Evolutionary conservation across 495 filamentous ascomycete species (phyloP).

Genomic region (Stereocaulon alpinum): DNA sequence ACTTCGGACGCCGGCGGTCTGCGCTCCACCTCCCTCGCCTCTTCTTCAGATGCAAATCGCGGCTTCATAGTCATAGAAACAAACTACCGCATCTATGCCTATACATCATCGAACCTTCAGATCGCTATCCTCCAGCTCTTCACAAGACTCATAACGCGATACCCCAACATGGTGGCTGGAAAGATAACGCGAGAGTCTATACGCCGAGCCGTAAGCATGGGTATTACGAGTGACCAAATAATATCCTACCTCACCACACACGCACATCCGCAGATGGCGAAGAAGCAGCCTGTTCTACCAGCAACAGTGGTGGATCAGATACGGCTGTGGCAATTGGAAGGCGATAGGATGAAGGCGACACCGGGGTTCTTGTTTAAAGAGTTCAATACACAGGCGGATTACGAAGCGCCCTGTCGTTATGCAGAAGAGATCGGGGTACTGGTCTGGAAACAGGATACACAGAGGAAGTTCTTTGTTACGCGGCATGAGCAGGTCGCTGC

Average conservation of each 20-base stretch:
- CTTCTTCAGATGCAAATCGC: slow-evolving; percentile 32
- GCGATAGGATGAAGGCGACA: slow-evolving; percentile 77
- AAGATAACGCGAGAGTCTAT: slow-evolving; percentile 80
- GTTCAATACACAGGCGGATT: slow-evolving; percentile 66
- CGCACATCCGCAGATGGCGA: slow-evolving; percentile 85
- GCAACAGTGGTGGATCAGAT: slow-evolving; percentile 98
- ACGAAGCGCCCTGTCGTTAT: slow-evolving; percentile 61
- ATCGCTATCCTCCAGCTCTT: slow-evolving; percentile 93
- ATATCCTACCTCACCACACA: slow-evolving; percentile 79
- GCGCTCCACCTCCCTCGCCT: slow-evolving; percentile 44
- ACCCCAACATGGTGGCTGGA: slow-evolving; percentile 83
- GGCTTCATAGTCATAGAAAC: slow-evolving; percentile 96
- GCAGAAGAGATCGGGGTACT: slow-evolving; percentile 89
- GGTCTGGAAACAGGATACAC: slow-evolving; percentile 70
- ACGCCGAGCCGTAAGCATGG: slow-evolving; percentile 71
- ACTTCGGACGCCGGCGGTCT: slow-evolving; percentile 70
- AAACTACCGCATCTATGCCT: slow-evolving; percentile 97
- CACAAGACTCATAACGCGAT: slow-evolving; percentile 70
- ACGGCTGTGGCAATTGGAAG: slow-evolving; percentile 92
- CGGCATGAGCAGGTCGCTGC: slow-evolving; percentile 73
- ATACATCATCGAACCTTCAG: slow-evolving; percentile 83
- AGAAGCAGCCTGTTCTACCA: slow-evolving; percentile 55
- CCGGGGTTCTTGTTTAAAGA: slow-evolving; percentile 83
- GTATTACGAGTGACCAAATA: slow-evolving; percentile 91
- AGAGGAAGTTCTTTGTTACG: slow-evolving; percentile 78